Conservation (phyloP, 108 stramenopile genomes). For the Halocafeteria seosinensis region DNA sequence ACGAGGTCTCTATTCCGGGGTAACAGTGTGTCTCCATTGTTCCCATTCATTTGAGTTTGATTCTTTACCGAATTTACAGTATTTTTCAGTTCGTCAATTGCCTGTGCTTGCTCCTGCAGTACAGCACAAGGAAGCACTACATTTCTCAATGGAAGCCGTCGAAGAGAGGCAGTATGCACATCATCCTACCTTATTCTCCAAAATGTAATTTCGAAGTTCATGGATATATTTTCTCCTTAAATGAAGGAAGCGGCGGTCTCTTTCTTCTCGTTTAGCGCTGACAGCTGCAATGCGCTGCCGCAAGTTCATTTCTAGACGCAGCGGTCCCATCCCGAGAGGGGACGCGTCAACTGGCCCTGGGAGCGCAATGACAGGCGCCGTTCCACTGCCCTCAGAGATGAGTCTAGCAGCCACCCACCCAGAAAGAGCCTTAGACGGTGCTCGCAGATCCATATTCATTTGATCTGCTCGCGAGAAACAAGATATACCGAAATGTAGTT, state of each 20-base stretch:
- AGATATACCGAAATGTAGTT: too few species aligned
- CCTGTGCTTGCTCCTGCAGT: background rate
- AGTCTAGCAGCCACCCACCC: background rate
- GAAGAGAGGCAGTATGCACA: background rate
- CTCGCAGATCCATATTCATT: too few species aligned
- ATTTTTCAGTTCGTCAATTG: background rate
- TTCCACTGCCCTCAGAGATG: background rate
- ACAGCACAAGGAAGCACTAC: background rate
- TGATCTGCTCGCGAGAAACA: too few species aligned
- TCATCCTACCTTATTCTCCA: background rate
- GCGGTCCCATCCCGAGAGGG: background rate
- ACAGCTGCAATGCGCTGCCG: background rate
- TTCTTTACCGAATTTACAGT: background rate
- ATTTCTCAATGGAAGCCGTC: background rate
- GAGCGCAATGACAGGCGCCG: background rate
- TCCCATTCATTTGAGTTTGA: background rate
- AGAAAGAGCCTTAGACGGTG: background rate
- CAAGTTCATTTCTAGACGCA: background rate
- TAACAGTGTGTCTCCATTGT: too few species aligned
- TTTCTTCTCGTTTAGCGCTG: background rate
- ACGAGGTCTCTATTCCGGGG: background rate
- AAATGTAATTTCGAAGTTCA: background rate
- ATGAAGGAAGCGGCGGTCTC: background rate
- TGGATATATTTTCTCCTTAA: background rate
- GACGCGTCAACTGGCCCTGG: background rate